Evolutionary conservation across 2,329 filamentous ascomycete genomes (phyloP), one percentile per base, ranked within the genome.

Genomic region (Penicillium italicum): DNA sequence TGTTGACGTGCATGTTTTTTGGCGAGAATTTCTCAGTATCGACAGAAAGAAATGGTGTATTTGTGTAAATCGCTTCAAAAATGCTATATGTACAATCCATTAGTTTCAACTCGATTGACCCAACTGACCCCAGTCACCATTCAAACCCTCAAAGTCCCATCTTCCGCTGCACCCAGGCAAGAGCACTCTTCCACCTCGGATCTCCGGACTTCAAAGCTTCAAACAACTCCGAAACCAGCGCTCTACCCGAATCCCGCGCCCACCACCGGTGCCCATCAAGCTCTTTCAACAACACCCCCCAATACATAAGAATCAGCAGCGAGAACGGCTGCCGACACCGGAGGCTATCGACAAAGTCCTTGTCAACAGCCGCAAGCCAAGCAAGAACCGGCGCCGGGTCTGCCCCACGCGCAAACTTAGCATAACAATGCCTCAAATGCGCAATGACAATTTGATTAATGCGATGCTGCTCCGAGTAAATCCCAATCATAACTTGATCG

Each of bases 221-320:
- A 7, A 53, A 33, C 11, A 61, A 43, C 36, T 61, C 59, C 34
- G 41, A 48, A 18, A 67, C 54, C 22, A 68, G 52, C 1, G 56
- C 65, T 18, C 42, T 55, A 10, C 65, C 68, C 0, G 64, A 56
- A 33, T 63, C 56, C 16, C 50, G 52, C 9, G 68, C 66, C 67
- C 68, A 69, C 68, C 68, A 70, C 10, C 60, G 55, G 22, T 60
- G 26, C 1, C 54, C 60, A 51, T 67, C 60, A 1, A 69, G 58
- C 10, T 59, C 45, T 9, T 26, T 41, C 16, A 70, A 43, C 9
- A 70, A 49, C 36, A 69, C 55, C 1, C 65, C 66, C 68, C 68
- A 70, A 22, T 69, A 60, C 14, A 57, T 55, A 12, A 69, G 57
- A 31, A 70, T 62, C 9, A 70, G 53, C 30, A 70, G 47, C 4